Evolutionary conservation across 345 rosid genomes (phyloP).

Genomic region (Citrus sp.): DNA sequence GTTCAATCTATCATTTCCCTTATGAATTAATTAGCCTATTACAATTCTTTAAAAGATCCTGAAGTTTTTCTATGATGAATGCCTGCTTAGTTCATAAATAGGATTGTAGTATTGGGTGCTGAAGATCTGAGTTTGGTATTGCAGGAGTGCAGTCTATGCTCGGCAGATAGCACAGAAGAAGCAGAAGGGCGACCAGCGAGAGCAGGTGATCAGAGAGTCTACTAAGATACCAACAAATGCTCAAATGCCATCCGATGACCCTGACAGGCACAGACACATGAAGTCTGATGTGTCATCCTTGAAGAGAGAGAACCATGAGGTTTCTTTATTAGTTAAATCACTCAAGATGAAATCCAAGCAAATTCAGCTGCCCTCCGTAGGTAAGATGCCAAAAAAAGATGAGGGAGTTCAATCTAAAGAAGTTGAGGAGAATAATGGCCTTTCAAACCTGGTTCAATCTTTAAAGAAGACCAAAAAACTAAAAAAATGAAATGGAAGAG

Average conservation of each 20-base stretch:
- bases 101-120: background rate
- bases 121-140: constrained; percentile 14
- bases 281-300: constrained; percentile 20
- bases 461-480: constrained; percentile 22
- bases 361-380: constrained; percentile 24
- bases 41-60: background rate
- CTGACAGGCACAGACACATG: background rate
- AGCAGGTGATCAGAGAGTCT: constrained; percentile 19
- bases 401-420: constrained; percentile 6
- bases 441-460: constrained; percentile 18
- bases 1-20: background rate
- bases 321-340: constrained; percentile 63
- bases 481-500: constrained; percentile 12
- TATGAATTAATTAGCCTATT: background rate
- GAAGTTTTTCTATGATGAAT: background rate
- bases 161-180: constrained; percentile 56
- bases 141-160: constrained; percentile 84
- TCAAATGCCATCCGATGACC: constrained; percentile 13
- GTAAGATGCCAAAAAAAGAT: constrained; percentile 28
- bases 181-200: constrained; percentile 40
- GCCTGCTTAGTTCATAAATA: constrained; percentile 8
- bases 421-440: constrained; percentile 1
- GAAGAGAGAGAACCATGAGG: constrained; percentile 49
- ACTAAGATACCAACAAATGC: constrained; percentile 18
- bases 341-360: constrained; percentile 74